Percentiles rank a stretch among this genome's conserved stretches.
These are phyloP conservation scores for Neurospora crassa DNA, from an alignment of 2,329 filamentous ascomycete genomes.

Conservation along the genomic window DNA sequence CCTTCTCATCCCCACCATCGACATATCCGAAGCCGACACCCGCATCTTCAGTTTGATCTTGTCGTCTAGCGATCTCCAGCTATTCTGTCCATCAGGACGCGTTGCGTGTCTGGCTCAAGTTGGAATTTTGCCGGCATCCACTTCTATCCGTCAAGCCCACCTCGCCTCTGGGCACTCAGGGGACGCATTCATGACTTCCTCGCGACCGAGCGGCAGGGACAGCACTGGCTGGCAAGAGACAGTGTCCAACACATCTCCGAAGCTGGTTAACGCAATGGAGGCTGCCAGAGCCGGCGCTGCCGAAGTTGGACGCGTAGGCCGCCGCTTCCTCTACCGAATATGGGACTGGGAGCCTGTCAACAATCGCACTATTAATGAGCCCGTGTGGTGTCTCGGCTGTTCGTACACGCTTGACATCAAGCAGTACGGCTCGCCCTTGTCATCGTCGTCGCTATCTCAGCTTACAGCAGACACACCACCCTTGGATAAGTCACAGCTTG, in stretches of 20 bases:
- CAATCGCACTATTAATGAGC: constrained; percentile 53
- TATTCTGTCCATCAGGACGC: neutral
- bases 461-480: constrained; percentile 14
- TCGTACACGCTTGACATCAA: constrained; percentile 35
- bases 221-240: constrained; percentile 17
- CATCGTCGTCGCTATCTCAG: neutral
- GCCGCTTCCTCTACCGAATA: constrained; percentile 80
- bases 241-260: constrained; percentile 16
- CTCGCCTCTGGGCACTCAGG: neutral
- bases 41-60: neutral
- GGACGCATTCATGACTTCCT: constrained; percentile 9
- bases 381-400: constrained; percentile 74
- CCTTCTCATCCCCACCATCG: neutral
- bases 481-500: constrained; percentile 6
- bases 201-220: constrained; percentile 12
- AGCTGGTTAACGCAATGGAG: constrained; percentile 23
- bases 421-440: constrained; percentile 11
- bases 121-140: neutral
- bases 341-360: constrained; percentile 88
- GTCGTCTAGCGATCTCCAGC: neutral
- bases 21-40: neutral
- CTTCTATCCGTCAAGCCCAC: neutral
- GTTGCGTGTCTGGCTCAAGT: neutral
- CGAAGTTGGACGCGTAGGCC: constrained; percentile 59
- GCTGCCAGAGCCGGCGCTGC: constrained; percentile 28